Evolutionary conservation across 495 filamentous ascomycete genomes (phyloP), one percentile per base, ranked within the genome.

Genomic region (Xylaria curta): DNA sequence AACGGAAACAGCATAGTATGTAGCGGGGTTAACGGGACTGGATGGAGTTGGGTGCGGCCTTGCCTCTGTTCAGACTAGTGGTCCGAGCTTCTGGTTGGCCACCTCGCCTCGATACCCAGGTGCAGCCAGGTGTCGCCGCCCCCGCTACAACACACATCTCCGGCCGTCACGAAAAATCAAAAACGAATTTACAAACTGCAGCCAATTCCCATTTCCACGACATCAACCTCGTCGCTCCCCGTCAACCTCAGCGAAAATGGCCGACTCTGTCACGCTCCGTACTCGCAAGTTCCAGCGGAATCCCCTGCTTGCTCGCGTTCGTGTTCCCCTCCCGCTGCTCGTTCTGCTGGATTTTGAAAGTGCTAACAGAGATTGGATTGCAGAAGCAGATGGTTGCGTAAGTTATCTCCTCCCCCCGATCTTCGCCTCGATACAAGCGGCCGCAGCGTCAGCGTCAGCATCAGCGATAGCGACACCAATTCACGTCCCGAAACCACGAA

Each of bases 251-350:
- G 74, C 84, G 86, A 94, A 83, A 82, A 98, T 98, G 96, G 90
- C 95, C 84, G 96, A 98, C 85, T 84, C 88, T 70, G 93, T 99
- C 81, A 99, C 96, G 78, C 87, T 99, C 88, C 93, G 97, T 86
- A 99, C 97, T 84, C 95, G 97, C 92, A 99, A 99, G 89, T 99
- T 99, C 94, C 97, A 98, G 85, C 92, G 94, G 86, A 99, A 99
- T 89, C 92, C 97, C 82, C 93, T 99, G 82, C 92, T 99, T 76
- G 95, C 90, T 81, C 69, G 69, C 69, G 69, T 71, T 71, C 69
- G 69, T 71, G 28, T 17, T 47, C 51, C 65, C 44, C 24, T 58
- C 19, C 15, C 59, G 19, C 19, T 60, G 56, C 61, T 36, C 12
- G 8, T 51, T 47, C 66, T 38, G 59, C 44, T 40, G 53, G n/a